phyloP scores from a whole-genome alignment of 2,329 filamentous ascomycete genomes.

The Thielaviopsis populi region DNA sequence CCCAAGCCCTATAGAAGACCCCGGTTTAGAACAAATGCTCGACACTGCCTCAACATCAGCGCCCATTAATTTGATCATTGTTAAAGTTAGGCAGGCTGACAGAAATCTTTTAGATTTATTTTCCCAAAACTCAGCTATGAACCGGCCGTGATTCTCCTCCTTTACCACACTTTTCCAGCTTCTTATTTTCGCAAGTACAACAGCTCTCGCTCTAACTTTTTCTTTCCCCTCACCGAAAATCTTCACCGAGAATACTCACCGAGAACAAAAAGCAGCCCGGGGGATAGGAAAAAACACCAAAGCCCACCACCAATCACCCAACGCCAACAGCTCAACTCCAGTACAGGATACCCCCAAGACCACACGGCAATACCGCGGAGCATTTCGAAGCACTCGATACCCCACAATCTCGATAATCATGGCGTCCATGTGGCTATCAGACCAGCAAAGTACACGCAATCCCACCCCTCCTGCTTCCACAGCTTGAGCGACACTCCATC shows the following conservation, averaged over 20 bases:
- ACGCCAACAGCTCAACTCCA: neutral
- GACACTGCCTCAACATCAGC: neutral
- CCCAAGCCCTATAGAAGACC: neutral
- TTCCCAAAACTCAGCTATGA: neutral
- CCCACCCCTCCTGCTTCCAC: neutral
- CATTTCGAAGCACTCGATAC: neutral
- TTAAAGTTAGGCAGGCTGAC: neutral
- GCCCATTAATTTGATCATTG: neutral
- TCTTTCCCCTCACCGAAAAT: too few relatives aligned
- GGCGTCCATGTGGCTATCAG: constrained; percentile 91
- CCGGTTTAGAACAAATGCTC: neutral
- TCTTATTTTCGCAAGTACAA: neutral
- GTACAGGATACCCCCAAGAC: neutral
- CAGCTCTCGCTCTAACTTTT: neutral
- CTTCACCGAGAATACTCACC: neutral
- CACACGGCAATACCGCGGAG: neutral
- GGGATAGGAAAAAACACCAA: neutral
- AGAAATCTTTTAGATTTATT: neutral
- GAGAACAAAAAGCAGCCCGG: neutral
- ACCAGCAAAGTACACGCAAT: constrained; percentile 62
- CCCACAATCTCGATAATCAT: constrained; percentile 31
- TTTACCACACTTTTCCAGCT: neutral
- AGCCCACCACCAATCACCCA: neutral
- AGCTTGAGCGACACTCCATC: neutral
- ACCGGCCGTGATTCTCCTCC: neutral